Conservation (phyloP, 805 yeast genomes). For the Pichia membranifaciens region DNA sequence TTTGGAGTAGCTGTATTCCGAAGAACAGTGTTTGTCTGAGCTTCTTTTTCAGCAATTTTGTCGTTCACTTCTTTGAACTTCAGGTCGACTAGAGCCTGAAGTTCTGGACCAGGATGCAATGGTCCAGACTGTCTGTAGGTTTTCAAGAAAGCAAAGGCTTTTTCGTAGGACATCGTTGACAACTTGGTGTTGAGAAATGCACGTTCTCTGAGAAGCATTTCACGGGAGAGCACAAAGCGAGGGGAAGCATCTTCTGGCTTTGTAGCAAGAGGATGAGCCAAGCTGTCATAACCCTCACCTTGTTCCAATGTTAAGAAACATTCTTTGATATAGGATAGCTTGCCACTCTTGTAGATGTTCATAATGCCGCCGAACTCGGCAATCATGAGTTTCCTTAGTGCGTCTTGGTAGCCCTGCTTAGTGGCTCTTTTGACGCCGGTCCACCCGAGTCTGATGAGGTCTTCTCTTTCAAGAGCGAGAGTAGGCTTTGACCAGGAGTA, state of each 20-base stretch:
- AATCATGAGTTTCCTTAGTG: slow-evolving; percentile 58
- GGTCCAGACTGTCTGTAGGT: slow-evolving; percentile 66
- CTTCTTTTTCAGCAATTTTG: slow-evolving; percentile 13
- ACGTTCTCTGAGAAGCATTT: slow-evolving; percentile 24
- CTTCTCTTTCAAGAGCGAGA: slow-evolving; percentile 40
- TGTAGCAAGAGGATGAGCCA: not conserved
- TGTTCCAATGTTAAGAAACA: slow-evolving; percentile 58
- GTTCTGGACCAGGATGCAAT: slow-evolving; percentile 38
- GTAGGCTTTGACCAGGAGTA: slow-evolving; percentile 39
- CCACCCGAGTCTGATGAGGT: slow-evolving; percentile 76
- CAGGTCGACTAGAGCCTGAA: slow-evolving; percentile 34
- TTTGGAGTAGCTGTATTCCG: no score
- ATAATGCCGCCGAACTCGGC: slow-evolving; percentile 69
- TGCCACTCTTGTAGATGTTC: slow-evolving; percentile 68
- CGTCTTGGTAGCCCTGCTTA: slow-evolving; percentile 62
- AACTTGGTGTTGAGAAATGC: slow-evolving; percentile 13
- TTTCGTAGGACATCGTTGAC: slow-evolving; percentile 32
- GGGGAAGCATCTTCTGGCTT: no score
- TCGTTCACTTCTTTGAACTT: slow-evolving; percentile 35
- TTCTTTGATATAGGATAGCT: slow-evolving; percentile 49
- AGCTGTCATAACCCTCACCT: slow-evolving; percentile 71
- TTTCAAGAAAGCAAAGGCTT: slow-evolving; percentile 42
- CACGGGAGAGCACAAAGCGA: slow-evolving; percentile 23
- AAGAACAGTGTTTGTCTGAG: no score
- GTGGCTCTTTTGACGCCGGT: slow-evolving; percentile 81